Base-by-base conservation (phyloP, 2,329 filamentous ascomycete genomes). In the Fonsecaea nubica region DNA sequence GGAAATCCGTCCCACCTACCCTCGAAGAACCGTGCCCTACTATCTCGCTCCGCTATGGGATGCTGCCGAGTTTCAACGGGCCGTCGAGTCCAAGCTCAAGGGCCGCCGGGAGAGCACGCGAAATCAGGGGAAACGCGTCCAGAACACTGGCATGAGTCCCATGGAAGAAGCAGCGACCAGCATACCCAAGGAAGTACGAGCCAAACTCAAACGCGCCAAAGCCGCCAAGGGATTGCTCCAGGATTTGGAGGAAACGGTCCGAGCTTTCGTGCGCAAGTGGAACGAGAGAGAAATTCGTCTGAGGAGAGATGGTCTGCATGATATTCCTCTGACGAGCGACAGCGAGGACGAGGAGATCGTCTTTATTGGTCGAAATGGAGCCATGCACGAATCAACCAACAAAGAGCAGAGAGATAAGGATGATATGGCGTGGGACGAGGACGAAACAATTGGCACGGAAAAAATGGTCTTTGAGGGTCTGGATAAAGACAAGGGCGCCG, bases 21-120 rank as follows among this genome's bases (percentile, higher is more conserved):
- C 89, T 4, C 89, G 90, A 74, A 82, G 80, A 54, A 80, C 86
- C 66, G 88, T 97, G 15, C 95, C 93, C 0, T 98, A 98, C 81
- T 93, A 94, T 75, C 84, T 97, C 63, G 94, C 94, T 1, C 87
- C 90, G 15, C 86, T 92, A 69, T 97, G 93, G 92, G 93, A 97
- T 73, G 72, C 72, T 13, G 71, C 69, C 38, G 83, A 85, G 18
- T 80, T 83, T 70, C 79, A 82, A 71, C 76, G 81, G 33, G 76
- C 77, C 55, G 73, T 78, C 72, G 78, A 82, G 74, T 71, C 77
- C 25, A 78, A 79, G 62, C 69, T 75, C 35, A 74, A 76, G 12
- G 69, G 74, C 38, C 75, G 64, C 12, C 63, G 65, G 21, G 69
- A 71, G 50, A 66, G 72, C 21, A 77, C 77, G 63, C 78, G 81